Percentiles rank a stretch among this genome's conserved stretches.
phyloP scores from a whole-genome alignment of 257 asterid species.

The Leptodermis oblonga region DNA sequence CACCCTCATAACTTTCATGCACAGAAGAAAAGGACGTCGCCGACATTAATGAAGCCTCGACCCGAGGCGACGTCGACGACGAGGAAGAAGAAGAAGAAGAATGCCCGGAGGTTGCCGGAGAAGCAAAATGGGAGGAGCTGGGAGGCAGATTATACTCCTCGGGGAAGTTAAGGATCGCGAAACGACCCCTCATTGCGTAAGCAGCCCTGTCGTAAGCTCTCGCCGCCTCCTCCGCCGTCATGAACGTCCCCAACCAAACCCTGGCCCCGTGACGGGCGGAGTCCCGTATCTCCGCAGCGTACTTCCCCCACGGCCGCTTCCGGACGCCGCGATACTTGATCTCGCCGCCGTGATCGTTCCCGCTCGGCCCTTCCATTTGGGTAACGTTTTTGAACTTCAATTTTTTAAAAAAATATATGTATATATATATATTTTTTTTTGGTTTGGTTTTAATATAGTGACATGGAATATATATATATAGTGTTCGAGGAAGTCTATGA shows the following conservation, averaged over 20 bases:
- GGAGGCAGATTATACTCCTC: slow-evolving; percentile 57
- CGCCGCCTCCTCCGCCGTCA: slow-evolving; percentile 70
- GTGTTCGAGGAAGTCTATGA: slow-evolving; percentile 2
- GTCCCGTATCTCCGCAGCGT: slow-evolving; percentile 86
- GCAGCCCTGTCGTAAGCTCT: slow-evolving; percentile 74
- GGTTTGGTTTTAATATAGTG: slow-evolving; percentile 13
- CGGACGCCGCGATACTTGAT: slow-evolving; percentile 70
- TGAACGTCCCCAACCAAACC: slow-evolving; percentile 77
- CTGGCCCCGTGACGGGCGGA: slow-evolving; percentile 52
- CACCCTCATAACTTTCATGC: slow-evolving; percentile 13
- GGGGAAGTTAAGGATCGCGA: slow-evolving; percentile 80
- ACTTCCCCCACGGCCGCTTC: slow-evolving; percentile 81
- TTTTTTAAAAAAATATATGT: too few species aligned
- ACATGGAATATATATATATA: slow-evolving; percentile 46
- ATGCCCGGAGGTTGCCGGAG: background rate
- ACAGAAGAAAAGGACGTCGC: background rate
- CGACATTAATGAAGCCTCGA: slow-evolving; percentile 3
- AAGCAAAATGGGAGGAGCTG: slow-evolving; percentile 57
- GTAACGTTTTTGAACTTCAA: too few species aligned
- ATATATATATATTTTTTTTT: too few species aligned
- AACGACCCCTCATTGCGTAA: slow-evolving; percentile 61
- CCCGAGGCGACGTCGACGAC: too few species aligned
- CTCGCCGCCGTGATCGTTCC: slow-evolving; percentile 23
- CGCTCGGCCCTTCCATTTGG: slow-evolving; percentile 13
- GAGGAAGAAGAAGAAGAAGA: slow-evolving; percentile 22